Evolutionary conservation across 495 filamentous ascomycete species (phyloP).

Genomic region (Trichoderma reesei): DNA sequence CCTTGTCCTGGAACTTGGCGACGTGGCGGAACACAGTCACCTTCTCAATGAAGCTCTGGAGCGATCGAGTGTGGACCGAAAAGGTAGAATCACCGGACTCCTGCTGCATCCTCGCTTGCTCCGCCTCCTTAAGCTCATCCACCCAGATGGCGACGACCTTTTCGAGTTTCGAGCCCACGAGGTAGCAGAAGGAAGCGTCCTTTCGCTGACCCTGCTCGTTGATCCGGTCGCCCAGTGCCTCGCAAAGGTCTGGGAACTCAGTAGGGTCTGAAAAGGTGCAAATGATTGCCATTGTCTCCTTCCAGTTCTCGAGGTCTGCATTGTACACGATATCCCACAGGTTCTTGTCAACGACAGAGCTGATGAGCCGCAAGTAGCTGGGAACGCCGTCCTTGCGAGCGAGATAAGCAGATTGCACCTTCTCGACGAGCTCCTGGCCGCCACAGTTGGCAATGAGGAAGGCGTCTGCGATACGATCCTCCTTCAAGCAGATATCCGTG

Average conservation of each 20-base stretch:
- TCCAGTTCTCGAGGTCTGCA: constrained; percentile 86
- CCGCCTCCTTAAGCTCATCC: constrained; percentile 70
- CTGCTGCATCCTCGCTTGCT: constrained; percentile 61
- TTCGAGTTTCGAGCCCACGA: constrained; percentile 91
- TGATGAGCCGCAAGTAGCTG: constrained; percentile 85
- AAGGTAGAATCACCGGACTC: constrained; percentile 66
- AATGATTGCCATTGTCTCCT: constrained; percentile 87
- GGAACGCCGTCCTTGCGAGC: constrained; percentile 69
- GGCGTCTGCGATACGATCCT: constrained; percentile 85
- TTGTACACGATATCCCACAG: constrained; percentile 98
- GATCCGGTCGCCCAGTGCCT: constrained; percentile 86
- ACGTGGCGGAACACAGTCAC: constrained; percentile 94
- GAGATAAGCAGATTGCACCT: constrained; percentile 87
- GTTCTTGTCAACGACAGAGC: constrained; percentile 90
- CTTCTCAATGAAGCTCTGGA: constrained; percentile 95
- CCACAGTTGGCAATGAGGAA: constrained; percentile 98
- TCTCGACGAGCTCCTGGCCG: constrained; percentile 85
- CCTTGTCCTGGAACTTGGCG: constrained; percentile 78
- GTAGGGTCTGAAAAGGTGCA: constrained; percentile 87
- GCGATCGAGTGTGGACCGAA: constrained; percentile 77
- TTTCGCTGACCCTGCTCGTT: constrained; percentile 66
- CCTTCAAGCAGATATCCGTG: constrained; percentile 75
- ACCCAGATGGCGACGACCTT: constrained; percentile 95
- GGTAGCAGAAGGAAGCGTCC: constrained; percentile 90
- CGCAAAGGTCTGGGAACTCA: constrained; percentile 94